Evolutionary conservation across 2,329 filamentous ascomycete genomes (phyloP).

Genomic region (Penicillium sp.): DNA sequence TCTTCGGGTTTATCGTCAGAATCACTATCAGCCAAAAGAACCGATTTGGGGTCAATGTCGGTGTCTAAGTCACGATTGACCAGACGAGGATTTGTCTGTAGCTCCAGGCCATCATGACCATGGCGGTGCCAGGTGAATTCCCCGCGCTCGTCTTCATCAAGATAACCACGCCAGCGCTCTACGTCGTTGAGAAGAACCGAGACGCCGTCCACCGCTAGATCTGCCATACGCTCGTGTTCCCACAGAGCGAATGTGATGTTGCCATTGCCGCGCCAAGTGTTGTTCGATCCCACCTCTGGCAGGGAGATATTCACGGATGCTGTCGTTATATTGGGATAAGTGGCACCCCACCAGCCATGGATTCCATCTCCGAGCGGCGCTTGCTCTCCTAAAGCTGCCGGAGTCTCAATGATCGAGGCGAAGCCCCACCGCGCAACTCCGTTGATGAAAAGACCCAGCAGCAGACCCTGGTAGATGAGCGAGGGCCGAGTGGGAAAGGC

Average conservation of each 20-base stretch:
- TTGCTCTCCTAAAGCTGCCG: slow-evolving; percentile 61
- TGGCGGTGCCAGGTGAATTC: slow-evolving; percentile 54
- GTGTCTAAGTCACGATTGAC: slow-evolving; percentile 22
- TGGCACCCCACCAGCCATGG: slow-evolving; percentile 46
- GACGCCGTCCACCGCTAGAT: slow-evolving; percentile 54
- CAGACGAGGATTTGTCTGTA: slow-evolving; percentile 27
- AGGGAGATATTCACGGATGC: slow-evolving; percentile 47
- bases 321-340: slow-evolving; percentile 56
- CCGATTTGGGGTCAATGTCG: slow-evolving; percentile 11
- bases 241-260: slow-evolving; percentile 50
- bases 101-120: slow-evolving; percentile 42
- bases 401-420: slow-evolving; percentile 81
- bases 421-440: slow-evolving; percentile 94
- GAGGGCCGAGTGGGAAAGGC: slow-evolving; percentile 82
- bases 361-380: slow-evolving; percentile 43
- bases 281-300: slow-evolving; percentile 30
- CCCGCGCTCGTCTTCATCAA: slow-evolving; percentile 49
- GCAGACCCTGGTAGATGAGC: slow-evolving; percentile 82
- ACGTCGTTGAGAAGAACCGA: slow-evolving; percentile 64
- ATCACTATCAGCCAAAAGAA: slow-evolving; percentile 18
- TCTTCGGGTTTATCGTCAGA: slow-evolving; percentile 39
- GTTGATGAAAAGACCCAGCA: slow-evolving; percentile 90
- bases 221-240: slow-evolving; percentile 41
- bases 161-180: slow-evolving; percentile 59
- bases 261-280: slow-evolving; percentile 41